These are phyloP conservation scores for Salix purpurea DNA, from an alignment of 345 rosid species.

Conservation along the genomic window DNA sequence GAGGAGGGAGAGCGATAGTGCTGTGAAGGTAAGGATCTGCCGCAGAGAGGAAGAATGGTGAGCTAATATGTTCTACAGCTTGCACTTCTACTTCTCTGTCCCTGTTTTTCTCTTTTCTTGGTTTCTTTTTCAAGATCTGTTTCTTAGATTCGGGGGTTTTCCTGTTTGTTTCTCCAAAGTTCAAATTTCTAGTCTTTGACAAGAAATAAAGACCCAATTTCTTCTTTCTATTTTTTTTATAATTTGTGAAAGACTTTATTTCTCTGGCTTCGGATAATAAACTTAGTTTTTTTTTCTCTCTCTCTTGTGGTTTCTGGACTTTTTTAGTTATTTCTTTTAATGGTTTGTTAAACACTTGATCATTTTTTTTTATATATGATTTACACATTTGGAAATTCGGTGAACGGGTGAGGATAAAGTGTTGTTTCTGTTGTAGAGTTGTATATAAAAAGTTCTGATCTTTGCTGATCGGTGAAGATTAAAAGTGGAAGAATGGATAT, in stretches of 20 bases:
- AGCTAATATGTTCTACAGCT: slow-evolving; percentile 4
- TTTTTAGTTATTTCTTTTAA: not conserved
- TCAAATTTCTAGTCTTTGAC: not conserved
- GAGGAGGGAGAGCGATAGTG: slow-evolving; percentile 14
- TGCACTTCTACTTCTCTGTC: not conserved
- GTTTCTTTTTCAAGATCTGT: not conserved
- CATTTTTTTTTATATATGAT: too few relatives aligned
- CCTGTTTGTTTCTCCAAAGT: slow-evolving; percentile 17
- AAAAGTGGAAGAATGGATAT: slow-evolving; percentile 1
- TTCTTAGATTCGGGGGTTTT: not conserved
- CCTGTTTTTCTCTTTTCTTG: not conserved
- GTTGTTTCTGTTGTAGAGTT: slow-evolving; percentile 10
- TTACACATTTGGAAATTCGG: not conserved
- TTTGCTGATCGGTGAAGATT: slow-evolving; percentile 9
- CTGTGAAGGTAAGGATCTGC: slow-evolving; percentile 28
- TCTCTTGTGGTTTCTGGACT: not conserved
- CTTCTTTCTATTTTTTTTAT: not conserved
- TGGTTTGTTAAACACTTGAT: not conserved
- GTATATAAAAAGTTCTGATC: slow-evolving; percentile 8
- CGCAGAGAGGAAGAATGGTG: slow-evolving; percentile 9
- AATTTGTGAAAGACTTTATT: not conserved
- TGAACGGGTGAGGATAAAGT: not conserved
- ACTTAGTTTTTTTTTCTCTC: not conserved
- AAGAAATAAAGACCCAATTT: not conserved
- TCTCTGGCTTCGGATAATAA: not conserved